phyloP scores from a whole-genome alignment of 1,284 basidiomycete species.

The Entoloma clypeatum region DNA sequence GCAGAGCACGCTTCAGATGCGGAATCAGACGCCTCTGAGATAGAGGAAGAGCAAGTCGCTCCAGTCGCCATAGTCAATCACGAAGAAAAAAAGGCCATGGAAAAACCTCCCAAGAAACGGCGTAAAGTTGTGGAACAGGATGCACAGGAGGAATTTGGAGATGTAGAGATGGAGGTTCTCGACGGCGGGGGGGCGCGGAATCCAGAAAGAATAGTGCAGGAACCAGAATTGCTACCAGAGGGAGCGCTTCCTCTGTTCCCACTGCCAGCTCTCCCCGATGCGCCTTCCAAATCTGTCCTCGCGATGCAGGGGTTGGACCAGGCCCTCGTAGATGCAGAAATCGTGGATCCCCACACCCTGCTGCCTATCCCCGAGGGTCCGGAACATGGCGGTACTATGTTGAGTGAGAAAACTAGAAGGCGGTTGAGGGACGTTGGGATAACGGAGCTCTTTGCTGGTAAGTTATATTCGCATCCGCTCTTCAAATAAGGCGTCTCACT shows the following conservation, averaged over 20 bases:
- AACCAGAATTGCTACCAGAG: conserved; percentile 2
- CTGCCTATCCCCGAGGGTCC: conserved; percentile 45
- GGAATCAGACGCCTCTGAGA: conserved; percentile 12
- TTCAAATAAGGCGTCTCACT: conserved; percentile 10
- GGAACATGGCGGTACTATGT: conserved; percentile 40
- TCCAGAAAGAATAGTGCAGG: conserved; percentile 19
- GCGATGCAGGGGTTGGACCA: conserved; percentile 25
- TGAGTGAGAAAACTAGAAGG: conserved; percentile 60
- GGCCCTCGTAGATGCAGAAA: conserved; percentile 67
- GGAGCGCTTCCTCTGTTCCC: conserved; percentile 64
- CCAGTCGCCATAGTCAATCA: conserved; percentile 6
- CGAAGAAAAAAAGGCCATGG: conserved; percentile 11
- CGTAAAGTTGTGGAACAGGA: conserved; percentile 29
- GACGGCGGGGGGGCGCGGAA: conserved; percentile 18
- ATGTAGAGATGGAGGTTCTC: conserved; percentile 11
- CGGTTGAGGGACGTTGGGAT: conserved; percentile 75
- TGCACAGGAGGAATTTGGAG: conserved; percentile 19
- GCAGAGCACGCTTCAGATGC: conserved; percentile 14
- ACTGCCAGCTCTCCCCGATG: conserved; percentile 62
- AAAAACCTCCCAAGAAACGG: conserved; percentile 41
- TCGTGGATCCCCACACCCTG: conserved; percentile 59
- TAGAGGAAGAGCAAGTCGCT: too few relatives aligned
- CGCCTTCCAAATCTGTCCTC: conserved; percentile 58
- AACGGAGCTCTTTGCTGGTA: conserved; percentile 83
- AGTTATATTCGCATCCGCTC: conserved; percentile 24